Evolutionary conservation across 2,329 filamentous ascomycete species (phyloP).

Genomic region (Hypomyces perniciosus): DNA sequence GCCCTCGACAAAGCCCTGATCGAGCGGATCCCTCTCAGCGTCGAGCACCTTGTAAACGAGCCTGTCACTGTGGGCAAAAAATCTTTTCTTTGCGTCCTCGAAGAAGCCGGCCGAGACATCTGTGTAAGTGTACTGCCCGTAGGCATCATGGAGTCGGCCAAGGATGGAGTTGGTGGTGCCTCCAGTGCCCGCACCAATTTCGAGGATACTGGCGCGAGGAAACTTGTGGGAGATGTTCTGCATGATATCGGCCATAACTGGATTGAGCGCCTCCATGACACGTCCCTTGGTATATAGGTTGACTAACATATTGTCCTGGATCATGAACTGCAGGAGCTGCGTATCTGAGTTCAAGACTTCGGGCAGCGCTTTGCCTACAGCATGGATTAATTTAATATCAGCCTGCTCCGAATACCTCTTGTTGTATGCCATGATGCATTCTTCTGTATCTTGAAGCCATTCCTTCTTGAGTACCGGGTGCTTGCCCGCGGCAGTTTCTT

Average conservation of each 20-base stretch:
- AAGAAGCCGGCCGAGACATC: slow-evolving; percentile 38
- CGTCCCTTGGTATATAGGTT: no score
- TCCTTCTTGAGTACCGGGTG: no score
- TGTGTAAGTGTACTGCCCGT: slow-evolving; percentile 36
- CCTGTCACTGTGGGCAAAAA: slow-evolving; percentile 17
- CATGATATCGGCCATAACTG: slow-evolving; percentile 1
- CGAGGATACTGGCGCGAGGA: slow-evolving; percentile 34
- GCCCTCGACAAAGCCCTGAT: slow-evolving; percentile 24
- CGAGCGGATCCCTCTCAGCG: neutral
- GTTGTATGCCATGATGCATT: no score
- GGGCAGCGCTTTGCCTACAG: no score
- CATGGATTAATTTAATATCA: no score
- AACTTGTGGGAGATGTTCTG: slow-evolving; percentile 29
- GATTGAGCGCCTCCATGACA: neutral
- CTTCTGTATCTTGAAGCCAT: no score
- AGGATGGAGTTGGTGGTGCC: slow-evolving; percentile 34
- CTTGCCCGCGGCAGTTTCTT: no score
- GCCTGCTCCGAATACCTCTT: no score
- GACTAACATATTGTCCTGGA: no score
- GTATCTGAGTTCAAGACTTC: no score
- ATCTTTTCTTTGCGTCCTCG: slow-evolving; percentile 24
- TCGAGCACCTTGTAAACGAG: slow-evolving; percentile 14
- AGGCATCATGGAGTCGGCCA: slow-evolving; percentile 21
- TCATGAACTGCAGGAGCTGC: no score
- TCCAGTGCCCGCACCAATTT: slow-evolving; percentile 35